These are phyloP conservation scores for Brassica hybrid DNA, from an alignment of 441 rosid genomes.

Conservation along the genomic window DNA sequence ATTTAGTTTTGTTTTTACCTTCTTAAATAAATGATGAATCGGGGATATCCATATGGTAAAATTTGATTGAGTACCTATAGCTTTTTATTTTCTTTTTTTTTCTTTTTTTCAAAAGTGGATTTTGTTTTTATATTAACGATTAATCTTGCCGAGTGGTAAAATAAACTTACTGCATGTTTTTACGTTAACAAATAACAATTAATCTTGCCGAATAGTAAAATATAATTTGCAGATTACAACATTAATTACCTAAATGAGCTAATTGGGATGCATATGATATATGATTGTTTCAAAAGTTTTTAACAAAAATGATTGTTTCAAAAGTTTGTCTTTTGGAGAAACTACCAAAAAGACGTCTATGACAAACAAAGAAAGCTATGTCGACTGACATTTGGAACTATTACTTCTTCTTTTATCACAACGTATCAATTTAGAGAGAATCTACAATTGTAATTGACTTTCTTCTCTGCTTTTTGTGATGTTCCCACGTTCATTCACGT, in stretches of 20 bases:
- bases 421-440: constrained; percentile 21
- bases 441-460: constrained; percentile 30
- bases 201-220: too few species aligned
- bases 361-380: constrained; percentile 34
- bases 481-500: constrained; percentile 16
- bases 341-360: constrained; percentile 26
- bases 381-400: constrained; percentile 31
- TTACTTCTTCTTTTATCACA: constrained; percentile 20
- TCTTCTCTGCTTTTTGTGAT: constrained; percentile 10
- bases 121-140: too few species aligned
- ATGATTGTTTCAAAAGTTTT: constrained; percentile 12
- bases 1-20: not conserved
- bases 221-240: not conserved
- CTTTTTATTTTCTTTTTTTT: not conserved
- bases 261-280: not conserved
- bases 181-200: too few species aligned
- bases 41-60: not conserved
- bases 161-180: too few species aligned
- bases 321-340: constrained; percentile 18
- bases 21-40: constrained; percentile 9
- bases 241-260: not conserved
- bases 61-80: not conserved
- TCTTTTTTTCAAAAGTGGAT: too few species aligned
- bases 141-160: too few species aligned
- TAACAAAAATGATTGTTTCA: constrained; percentile 3